A percentile compares a stretch with the other conserved stretches of the same genome.
Evolutionary conservation across 305 asterid genomes (phyloP).

Genomic region (Fraxinus paxiana): DNA sequence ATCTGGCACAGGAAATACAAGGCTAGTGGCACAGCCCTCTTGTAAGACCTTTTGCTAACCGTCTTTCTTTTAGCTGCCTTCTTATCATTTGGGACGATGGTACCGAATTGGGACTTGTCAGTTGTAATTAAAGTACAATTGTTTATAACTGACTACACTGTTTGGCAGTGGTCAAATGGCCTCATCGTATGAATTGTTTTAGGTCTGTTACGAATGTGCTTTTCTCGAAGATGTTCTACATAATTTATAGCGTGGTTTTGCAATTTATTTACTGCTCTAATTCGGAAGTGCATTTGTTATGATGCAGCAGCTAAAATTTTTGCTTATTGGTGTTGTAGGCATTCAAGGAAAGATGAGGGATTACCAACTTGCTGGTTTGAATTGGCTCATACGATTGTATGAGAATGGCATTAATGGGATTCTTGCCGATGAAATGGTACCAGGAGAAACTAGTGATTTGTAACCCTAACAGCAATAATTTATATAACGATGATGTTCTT

Average conservation of each 20-base stretch:
- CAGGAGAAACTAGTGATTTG: constrained; percentile 3
- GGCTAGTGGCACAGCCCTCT: constrained; percentile 87
- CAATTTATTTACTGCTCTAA: not conserved
- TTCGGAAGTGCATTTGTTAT: not conserved
- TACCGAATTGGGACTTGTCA: not conserved
- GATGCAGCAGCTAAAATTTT: constrained; percentile 10
- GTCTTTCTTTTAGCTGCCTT: not conserved
- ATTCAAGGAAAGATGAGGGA: constrained; percentile 99
- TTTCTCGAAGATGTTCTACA: not conserved
- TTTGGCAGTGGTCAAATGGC: not conserved
- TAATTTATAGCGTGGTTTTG: not conserved
- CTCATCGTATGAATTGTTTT: not conserved
- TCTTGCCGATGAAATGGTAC: constrained; percentile 99
- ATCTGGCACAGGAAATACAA: constrained; percentile 75
- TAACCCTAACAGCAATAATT: constrained; percentile 3
- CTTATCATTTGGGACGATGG: not conserved
- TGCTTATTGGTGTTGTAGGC: constrained; percentile 41
- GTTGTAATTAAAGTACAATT: not conserved
- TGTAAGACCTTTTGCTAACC: constrained; percentile 51
- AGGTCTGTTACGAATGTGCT: not conserved
- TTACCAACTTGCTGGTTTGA: constrained; percentile 97
- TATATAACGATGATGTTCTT: constrained; percentile 12
- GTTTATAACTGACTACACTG: not conserved
- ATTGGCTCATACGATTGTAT: constrained; percentile 92
- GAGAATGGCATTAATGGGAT: constrained; percentile 99